Evolutionary conservation across 2,329 filamentous ascomycete genomes (phyloP).

Genomic region (Pseudocercospora eumusae): DNA sequence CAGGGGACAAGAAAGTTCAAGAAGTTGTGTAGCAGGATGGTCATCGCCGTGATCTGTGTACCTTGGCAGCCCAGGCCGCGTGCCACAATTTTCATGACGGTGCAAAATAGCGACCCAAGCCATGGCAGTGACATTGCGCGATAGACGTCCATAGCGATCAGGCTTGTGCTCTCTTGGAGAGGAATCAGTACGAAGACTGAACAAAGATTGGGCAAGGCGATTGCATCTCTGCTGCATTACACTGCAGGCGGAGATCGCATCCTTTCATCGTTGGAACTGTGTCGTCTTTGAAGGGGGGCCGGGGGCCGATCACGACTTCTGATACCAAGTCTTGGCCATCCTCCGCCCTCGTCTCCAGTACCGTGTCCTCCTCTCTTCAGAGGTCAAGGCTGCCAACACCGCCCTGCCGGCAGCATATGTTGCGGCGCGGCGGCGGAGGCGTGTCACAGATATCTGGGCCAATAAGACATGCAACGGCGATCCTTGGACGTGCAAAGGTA

Average conservation of each 20-base stretch:
- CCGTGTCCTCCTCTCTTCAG: background rate
- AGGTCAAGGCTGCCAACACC: slow-evolving; percentile 9
- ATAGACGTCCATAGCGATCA: background rate
- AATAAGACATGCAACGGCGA: slow-evolving; percentile 15
- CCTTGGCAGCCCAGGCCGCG: background rate
- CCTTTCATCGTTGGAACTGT: background rate
- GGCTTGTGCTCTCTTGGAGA: background rate
- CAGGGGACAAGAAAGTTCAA: slow-evolving; percentile 3
- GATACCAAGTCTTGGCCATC: slow-evolving; percentile 3
- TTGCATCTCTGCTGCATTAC: background rate
- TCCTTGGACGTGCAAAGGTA: slow-evolving; percentile 18
- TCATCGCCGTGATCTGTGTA: background rate
- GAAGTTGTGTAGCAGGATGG: slow-evolving; percentile 4
- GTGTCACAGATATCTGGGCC: slow-evolving; percentile 20
- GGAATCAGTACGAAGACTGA: background rate
- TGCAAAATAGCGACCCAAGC: background rate
- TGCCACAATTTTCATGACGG: background rate
- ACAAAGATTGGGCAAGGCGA: background rate
- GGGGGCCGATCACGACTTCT: background rate
- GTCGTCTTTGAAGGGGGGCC: background rate
- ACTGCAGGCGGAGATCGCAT: background rate
- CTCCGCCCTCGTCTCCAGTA: slow-evolving; percentile 1
- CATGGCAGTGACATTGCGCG: background rate
- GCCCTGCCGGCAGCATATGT: slow-evolving; percentile 12
- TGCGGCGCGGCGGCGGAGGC: slow-evolving; percentile 11